Percentiles rank a stretch among this genome's conserved stretches.
Conservation (phyloP, 2,329 filamentous ascomycete species). For the Fonsecaea multimorphosa region DNA sequence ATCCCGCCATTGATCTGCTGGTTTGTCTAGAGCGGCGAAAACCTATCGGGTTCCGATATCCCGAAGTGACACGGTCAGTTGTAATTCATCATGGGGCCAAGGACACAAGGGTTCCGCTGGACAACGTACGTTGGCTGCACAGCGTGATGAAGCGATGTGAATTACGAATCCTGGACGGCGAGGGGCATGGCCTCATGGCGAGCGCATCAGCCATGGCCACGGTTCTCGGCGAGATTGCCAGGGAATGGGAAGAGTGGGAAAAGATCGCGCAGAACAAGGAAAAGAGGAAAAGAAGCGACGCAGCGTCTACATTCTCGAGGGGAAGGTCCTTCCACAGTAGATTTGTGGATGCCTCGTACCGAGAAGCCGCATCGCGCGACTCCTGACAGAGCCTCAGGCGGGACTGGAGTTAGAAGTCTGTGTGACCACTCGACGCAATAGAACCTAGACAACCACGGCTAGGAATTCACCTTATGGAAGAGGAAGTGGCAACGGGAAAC, state of each 20-base stretch:
- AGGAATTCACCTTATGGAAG: not conserved
- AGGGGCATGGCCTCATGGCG: conserved; percentile 96
- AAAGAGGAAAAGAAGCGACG: conserved; percentile 42
- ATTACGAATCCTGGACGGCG: conserved; percentile 84
- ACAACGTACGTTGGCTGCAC: conserved; percentile 93
- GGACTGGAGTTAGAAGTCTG: not conserved
- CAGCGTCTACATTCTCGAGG: conserved; percentile 15
- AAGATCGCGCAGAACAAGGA: conserved; percentile 59
- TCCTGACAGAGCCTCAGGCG: not conserved
- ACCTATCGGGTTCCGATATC: conserved; percentile 93
- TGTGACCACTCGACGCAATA: not conserved
- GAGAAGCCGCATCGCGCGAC: conserved; percentile 16
- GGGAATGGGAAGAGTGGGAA: conserved; percentile 91
- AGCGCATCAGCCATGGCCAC: conserved; percentile 90
- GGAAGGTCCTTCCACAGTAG: conserved; percentile 22
- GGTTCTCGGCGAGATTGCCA: conserved; percentile 91
- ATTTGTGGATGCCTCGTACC: conserved; percentile 22
- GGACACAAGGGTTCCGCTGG: conserved; percentile 89
- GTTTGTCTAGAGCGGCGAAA: conserved; percentile 91
- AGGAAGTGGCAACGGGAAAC: not conserved
- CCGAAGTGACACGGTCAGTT: conserved; percentile 88
- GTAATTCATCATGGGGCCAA: conserved; percentile 93
- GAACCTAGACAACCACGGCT: not conserved
- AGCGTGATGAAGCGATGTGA: conserved; percentile 94
- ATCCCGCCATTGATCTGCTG: conserved; percentile 90